Evolutionary conservation across 2,329 filamentous ascomycete genomes (phyloP).

Genomic region (Xylariomycetidae sp.): DNA sequence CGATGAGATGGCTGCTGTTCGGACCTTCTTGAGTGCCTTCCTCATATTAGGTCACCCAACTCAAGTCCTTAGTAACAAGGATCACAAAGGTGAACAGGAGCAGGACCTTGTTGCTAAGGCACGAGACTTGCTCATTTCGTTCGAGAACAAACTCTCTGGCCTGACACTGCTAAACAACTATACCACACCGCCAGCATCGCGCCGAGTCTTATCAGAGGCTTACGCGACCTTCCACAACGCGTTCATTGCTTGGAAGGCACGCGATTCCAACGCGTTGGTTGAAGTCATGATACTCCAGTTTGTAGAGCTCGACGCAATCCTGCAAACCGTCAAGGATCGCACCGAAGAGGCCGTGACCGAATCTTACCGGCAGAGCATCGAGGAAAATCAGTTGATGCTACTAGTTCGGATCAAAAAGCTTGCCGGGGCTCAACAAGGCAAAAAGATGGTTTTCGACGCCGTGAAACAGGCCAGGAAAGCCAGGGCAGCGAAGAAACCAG

Average conservation of each 20-base stretch:
- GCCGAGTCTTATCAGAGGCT: conserved; percentile 59
- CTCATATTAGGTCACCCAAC: conserved; percentile 75
- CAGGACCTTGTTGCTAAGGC: conserved; percentile 75
- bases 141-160: conserved; percentile 67
- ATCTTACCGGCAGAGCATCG: conserved; percentile 75
- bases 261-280: conserved; percentile 71
- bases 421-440: conserved; percentile 66
- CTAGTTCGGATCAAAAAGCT: conserved; percentile 76
- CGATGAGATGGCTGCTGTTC: conserved; percentile 64
- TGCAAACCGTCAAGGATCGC: conserved; percentile 76
- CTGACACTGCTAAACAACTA: conserved; percentile 63
- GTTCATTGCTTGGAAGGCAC: conserved; percentile 79
- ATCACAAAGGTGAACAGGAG: conserved; percentile 56
- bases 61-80: conserved; percentile 72
- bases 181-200: conserved; percentile 58
- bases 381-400: conserved; percentile 74
- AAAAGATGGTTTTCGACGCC: conserved; percentile 68
- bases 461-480: conserved; percentile 67
- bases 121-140: conserved; percentile 70
- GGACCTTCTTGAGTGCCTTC: conserved; percentile 76
- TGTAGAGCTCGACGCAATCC: conserved; percentile 77
- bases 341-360: conserved; percentile 68
- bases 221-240: conserved; percentile 73
- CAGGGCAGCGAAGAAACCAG: conserved; percentile 59
- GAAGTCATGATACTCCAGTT: conserved; percentile 86